Conservation (phyloP, 352 stramenopile species). For the Globisporangium paroecandrum region DNA sequence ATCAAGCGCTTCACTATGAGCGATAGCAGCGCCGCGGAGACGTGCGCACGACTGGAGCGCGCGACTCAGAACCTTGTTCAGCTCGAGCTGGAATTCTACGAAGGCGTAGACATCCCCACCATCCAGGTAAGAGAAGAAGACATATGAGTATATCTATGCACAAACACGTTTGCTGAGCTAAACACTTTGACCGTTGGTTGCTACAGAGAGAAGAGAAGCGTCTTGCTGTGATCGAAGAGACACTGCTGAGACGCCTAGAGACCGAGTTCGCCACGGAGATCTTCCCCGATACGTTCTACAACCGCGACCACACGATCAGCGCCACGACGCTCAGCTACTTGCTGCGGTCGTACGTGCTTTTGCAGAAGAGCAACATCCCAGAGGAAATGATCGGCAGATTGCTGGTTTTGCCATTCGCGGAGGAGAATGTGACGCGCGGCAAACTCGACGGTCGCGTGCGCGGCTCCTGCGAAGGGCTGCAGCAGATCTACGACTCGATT, state of each 20-base stretch:
- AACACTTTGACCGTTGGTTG: not conserved
- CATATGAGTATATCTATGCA: not conserved
- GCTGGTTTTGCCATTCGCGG: constrained; percentile 72
- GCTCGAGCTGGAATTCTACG: constrained; percentile 72
- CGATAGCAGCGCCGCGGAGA: constrained; percentile 41
- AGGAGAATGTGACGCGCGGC: constrained; percentile 72
- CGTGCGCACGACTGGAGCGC: constrained; percentile 71
- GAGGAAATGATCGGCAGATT: constrained; percentile 81
- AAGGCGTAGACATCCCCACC: constrained; percentile 56
- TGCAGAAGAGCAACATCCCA: constrained; percentile 71
- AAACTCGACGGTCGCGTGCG: constrained; percentile 70
- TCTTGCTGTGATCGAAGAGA: constrained; percentile 65
- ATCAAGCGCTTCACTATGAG: constrained; percentile 33
- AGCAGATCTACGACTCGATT: constrained; percentile 69
- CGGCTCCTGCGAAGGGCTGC: constrained; percentile 73
- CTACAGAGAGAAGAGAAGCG: constrained; percentile 65
- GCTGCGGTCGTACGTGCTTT: constrained; percentile 68
- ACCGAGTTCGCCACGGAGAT: constrained; percentile 86
- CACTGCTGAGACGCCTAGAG: constrained; percentile 65
- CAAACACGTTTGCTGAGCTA: not conserved
- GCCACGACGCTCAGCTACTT: constrained; percentile 60
- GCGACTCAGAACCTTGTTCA: constrained; percentile 72
- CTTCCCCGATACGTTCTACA: constrained; percentile 86
- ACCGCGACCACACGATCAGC: constrained; percentile 72
- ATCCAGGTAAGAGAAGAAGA: constrained; percentile 46